phyloP scores from a whole-genome alignment of 2,329 filamentous ascomycete species.

The Fusarium brachygibbosum region DNA sequence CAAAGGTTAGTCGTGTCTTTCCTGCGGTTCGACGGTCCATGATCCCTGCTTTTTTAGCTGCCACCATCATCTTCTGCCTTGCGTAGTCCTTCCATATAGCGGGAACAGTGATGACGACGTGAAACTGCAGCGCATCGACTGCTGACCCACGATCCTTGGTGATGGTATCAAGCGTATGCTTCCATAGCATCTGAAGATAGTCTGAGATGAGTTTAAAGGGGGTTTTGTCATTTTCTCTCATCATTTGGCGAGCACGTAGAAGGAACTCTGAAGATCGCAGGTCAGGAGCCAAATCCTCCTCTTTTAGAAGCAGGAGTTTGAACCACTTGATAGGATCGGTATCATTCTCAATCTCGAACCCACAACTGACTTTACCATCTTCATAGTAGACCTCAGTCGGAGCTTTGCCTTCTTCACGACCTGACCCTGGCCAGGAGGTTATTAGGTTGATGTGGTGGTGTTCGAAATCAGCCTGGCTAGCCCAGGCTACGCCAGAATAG shows the following conservation, averaged over 20 bases:
- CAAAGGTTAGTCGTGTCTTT: neutral
- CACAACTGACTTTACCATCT: neutral
- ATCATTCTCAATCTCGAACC: neutral
- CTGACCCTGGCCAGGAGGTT: slow-evolving; percentile 1
- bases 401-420: neutral
- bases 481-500: slow-evolving; percentile 6
- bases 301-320: neutral
- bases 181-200: slow-evolving; percentile 1
- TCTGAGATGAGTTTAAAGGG: neutral
- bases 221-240: neutral
- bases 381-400: slow-evolving; percentile 3
- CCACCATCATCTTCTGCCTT: neutral
- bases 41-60: neutral
- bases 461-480: neutral
- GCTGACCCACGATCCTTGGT: neutral
- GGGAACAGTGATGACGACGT: slow-evolving; percentile 7
- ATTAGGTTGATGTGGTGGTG: too few species aligned
- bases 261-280: neutral
- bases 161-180: neutral
- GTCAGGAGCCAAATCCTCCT: neutral
- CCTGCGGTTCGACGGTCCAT: neutral
- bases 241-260: neutral
- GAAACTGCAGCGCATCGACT: neutral
- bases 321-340: slow-evolving; percentile 9
- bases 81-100: slow-evolving; percentile 8